Base-by-base conservation (phyloP, 1,284 basidiomycete species). In the Sporisorium reilianum region DNA sequence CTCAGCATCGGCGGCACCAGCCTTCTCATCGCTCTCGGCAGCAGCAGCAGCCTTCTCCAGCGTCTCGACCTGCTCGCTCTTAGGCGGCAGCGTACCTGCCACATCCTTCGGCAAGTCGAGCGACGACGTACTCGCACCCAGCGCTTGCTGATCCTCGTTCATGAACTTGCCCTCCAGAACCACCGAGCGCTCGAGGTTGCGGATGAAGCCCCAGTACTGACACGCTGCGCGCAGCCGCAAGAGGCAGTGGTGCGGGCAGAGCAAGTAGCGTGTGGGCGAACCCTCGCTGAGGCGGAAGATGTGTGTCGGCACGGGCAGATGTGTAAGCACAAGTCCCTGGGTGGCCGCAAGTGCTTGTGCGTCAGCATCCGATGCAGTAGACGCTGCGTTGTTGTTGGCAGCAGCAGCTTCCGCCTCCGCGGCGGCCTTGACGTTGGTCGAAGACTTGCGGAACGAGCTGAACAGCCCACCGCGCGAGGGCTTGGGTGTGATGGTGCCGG, bases 201-300 rank as follows among this genome's bases (percentile, higher is more conserved):
- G 74, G 10, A 84, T 49, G 34, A 80, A 84, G 44, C 78, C 77
- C 83, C 83, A 84, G 50, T 80, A 83, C 25, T 76, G 79, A 57
- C 82, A 84, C 5, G 71, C 80, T 3, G 78, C 77, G 16, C 82
- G 68, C 18, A 84, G 56, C 9, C 83, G 77, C 30, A 65, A 55
- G 22, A 84, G 66, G 56, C 82, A 83, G 57, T 84, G 76, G 26
- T 84, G 77, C 45, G 83, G 75, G 61, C 83, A 84, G 7, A 84
- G 65, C 26, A 84, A 52, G 52, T 84, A 81, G 16, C 82, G 76
- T 11, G 61, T 77, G 0, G 75, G 62, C 7, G 78, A 68, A 3
- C 74, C 61, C 20, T 84, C 83, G 46, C 69, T 77, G 22, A 84
- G 42, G 6, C 83, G 75, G 73, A 84, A 84, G 57, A 82, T 83